phyloP scores from a whole-genome alignment of 371 early-diverging fungal species.

The Gilbertella persicaria region DNA sequence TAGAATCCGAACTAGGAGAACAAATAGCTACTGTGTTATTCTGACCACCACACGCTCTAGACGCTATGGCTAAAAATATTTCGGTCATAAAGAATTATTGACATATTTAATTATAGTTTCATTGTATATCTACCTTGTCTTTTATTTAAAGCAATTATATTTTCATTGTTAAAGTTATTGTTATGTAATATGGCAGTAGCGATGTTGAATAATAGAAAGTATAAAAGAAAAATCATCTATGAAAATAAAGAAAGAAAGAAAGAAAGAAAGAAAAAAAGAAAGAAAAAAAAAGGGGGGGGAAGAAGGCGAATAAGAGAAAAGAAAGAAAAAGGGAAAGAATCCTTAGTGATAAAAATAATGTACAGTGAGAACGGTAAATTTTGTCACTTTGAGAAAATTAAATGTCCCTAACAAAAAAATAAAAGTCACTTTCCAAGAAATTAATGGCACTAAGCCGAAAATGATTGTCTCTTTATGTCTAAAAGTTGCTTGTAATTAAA shows the following conservation, averaged over 20 bases:
- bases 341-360: too few species aligned
- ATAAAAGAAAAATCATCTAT: conserved; percentile 4
- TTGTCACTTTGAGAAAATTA: too few species aligned
- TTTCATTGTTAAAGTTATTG: neutral
- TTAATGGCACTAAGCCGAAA: too few species aligned
- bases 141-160: conserved; percentile 11
- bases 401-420: too few species aligned
- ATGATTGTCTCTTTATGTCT: too few species aligned
- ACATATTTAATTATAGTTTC: neutral
- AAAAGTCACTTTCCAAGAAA: too few species aligned
- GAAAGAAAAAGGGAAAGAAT: too few species aligned
- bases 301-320: neutral
- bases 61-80: conserved; percentile 31
- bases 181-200: neutral
- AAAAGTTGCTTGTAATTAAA: too few species aligned
- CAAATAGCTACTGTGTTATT: conserved; percentile 38
- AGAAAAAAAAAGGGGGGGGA: conserved; percentile 1
- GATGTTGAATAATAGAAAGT: conserved; percentile 11
- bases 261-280: neutral
- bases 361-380: too few species aligned
- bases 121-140: conserved; percentile 21
- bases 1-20: conserved; percentile 25
- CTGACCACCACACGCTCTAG: conserved; percentile 30
- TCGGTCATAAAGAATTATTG: neutral
- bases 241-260: conserved; percentile 3